Evolutionary conservation across 2,329 filamentous ascomycete species (phyloP).

Genomic region (Zymoseptoria pseudotritici): DNA sequence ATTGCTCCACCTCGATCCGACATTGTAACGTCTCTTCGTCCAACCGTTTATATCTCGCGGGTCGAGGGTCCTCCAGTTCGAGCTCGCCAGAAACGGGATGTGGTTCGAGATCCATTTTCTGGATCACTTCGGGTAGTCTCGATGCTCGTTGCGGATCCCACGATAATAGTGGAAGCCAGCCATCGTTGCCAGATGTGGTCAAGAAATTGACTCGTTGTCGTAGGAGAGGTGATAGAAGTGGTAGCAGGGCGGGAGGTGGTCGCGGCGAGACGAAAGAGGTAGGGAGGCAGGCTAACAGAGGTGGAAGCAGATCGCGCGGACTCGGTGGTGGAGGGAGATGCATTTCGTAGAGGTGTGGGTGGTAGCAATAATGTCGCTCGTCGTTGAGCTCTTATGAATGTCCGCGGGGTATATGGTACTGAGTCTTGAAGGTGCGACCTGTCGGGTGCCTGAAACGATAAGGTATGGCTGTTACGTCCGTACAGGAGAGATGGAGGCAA

Average conservation of each 20-base stretch:
- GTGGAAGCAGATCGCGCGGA: slow-evolving; percentile 50
- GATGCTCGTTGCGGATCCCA: slow-evolving; percentile 55
- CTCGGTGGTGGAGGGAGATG: slow-evolving; percentile 49
- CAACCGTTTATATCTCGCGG: slow-evolving; percentile 57
- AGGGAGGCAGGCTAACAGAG: slow-evolving; percentile 56
- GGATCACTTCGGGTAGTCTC: slow-evolving; percentile 54
- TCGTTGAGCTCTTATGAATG: not conserved
- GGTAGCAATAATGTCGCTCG: not conserved
- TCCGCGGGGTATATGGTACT: not conserved
- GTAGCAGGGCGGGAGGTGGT: slow-evolving; percentile 54
- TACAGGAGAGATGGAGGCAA: not conserved
- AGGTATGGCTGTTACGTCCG: not conserved
- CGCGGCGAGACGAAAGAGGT: slow-evolving; percentile 52
- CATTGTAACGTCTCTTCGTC: slow-evolving; percentile 70
- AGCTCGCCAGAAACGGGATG: slow-evolving; percentile 75
- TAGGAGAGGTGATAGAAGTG: slow-evolving; percentile 55
- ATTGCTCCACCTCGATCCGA: slow-evolving; percentile 53
- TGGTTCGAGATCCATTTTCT: slow-evolving; percentile 61
- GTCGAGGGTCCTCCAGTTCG: slow-evolving; percentile 62
- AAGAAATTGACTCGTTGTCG: slow-evolving; percentile 58
- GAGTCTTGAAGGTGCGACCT: not conserved
- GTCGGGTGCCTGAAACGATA: not conserved
- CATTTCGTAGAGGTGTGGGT: slow-evolving; percentile 29
- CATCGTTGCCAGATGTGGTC: slow-evolving; percentile 36
- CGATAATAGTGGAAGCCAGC: slow-evolving; percentile 65